Evolutionary conservation across 2,329 filamentous ascomycete species (phyloP), one percentile per base, ranked within the genome.

Genomic region (Microascus cirrosus): DNA sequence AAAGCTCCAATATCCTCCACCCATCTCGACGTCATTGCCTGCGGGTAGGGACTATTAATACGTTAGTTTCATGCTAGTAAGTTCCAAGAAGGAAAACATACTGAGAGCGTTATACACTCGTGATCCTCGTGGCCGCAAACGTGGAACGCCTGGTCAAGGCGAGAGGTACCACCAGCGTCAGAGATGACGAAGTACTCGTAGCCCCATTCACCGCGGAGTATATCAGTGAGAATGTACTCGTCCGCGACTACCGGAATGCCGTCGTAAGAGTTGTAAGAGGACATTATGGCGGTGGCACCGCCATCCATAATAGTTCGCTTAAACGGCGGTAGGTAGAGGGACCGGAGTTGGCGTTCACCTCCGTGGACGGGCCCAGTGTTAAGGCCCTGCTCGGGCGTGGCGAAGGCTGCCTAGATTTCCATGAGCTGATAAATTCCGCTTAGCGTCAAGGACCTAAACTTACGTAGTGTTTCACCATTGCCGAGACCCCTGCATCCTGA

Each of bases 11-110:
- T 83, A 85, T 22, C 87, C 87, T 45, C 87, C 86, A 13, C 87
- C 87, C 87, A 90, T 90, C 65, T 90, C 87, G 13, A 87, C 78
- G 63, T 90, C 87, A 55, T 83, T 86, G 2, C 87, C 87, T 4
- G 86, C 84, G 0, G 82, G 82, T 4, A 90, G 76, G 10, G 82
- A 74, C 70, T 80, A 59, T 15, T 7, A 24, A 22, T 2, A 24
- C 20, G 22, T 50, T 24, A 22, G 22, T 13, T 15, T 15, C n/a
- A 3, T 7, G n/a, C 18, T n/a, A 18, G 6, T 18, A 45, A 15
- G 5, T 45, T 2, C 10, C 3, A 15, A n/a, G 15, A n/a, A 18
- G 3, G 4, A 12, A 3, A 25, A 61, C 71, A 60, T 63, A 77
- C 78, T 63, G 80, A 78, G 54, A 82, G 72, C 0, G 84, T 85